A percentile compares a stretch with the other conserved stretches of the same genome.
Evolutionary conservation across 179 eudicot species (phyloP).

Genomic region (Silene coronaria): DNA sequence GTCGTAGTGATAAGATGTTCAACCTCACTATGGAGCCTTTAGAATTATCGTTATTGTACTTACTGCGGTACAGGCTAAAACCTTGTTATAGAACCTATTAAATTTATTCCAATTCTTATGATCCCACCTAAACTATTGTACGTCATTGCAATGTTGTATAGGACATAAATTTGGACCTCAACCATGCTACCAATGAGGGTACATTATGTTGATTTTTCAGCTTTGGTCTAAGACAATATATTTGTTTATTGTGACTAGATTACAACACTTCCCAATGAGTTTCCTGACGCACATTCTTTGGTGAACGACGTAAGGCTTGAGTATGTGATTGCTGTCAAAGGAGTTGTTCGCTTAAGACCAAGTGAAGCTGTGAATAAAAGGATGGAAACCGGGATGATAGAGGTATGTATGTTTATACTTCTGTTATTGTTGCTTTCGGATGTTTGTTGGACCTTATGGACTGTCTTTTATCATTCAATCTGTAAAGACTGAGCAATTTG

Average conservation of each 20-base stretch:
- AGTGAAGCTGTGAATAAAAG: conserved; percentile 64
- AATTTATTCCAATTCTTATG: too few relatives aligned
- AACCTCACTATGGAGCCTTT: too few relatives aligned
- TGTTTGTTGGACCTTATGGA: background rate
- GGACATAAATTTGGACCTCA: too few relatives aligned
- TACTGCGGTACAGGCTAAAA: too few relatives aligned
- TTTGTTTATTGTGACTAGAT: conserved; percentile 35
- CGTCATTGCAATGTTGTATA: too few relatives aligned
- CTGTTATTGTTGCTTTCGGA: background rate
- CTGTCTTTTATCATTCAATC: background rate
- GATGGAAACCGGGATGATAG: conserved; percentile 84
- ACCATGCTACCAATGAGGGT: background rate
- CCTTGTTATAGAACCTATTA: too few relatives aligned
- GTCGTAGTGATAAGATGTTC: too few relatives aligned
- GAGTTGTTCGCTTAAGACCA: conserved; percentile 68
- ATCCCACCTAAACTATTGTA: too few relatives aligned
- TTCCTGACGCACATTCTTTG: conserved; percentile 71
- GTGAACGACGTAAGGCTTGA: conserved; percentile 70
- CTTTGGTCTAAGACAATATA: background rate
- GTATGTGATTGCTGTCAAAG: conserved; percentile 76
- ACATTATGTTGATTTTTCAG: background rate
- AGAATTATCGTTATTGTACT: too few relatives aligned
- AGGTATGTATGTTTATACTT: conserved; percentile 38
- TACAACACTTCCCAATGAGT: conserved; percentile 84
- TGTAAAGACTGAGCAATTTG: background rate